Percentiles rank a stretch among this genome's conserved stretches.
Conservation (phyloP, 306 rosid species). For the Vigna reflexopilosa region DNA sequence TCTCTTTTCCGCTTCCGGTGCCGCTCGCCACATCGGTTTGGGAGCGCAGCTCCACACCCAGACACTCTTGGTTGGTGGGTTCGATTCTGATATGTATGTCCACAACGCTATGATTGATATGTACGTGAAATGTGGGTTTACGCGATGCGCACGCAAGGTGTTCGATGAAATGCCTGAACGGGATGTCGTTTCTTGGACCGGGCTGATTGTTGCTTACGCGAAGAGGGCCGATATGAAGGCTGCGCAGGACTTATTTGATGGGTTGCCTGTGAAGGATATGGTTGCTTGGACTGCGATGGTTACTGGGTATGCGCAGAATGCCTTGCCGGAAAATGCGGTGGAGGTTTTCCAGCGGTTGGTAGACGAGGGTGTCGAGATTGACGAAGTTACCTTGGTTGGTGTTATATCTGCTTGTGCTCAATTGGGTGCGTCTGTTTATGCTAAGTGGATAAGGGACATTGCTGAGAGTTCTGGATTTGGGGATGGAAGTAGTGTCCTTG, state of each 20-base stretch:
- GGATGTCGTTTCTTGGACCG: slow-evolving; percentile 69
- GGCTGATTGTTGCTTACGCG: slow-evolving; percentile 71
- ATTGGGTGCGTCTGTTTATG: slow-evolving; percentile 61
- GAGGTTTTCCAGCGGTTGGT: slow-evolving; percentile 58
- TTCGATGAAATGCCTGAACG: slow-evolving; percentile 81
- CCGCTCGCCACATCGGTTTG: slow-evolving; percentile 41
- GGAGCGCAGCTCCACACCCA: slow-evolving; percentile 80
- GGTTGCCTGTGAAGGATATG: slow-evolving; percentile 67
- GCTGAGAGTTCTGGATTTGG: slow-evolving; percentile 65
- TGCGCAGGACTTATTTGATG: slow-evolving; percentile 70
- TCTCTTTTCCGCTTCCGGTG: slow-evolving; percentile 65
- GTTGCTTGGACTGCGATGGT: slow-evolving; percentile 93
- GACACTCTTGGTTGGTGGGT: slow-evolving; percentile 73
- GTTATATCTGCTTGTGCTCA: slow-evolving; percentile 84
- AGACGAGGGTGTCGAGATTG: slow-evolving; percentile 54
- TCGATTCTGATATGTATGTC: not conserved
- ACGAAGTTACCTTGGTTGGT: slow-evolving; percentile 75
- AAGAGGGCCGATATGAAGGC: slow-evolving; percentile 67
- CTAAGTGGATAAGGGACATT: slow-evolving; percentile 66
- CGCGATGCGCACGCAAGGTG: slow-evolving; percentile 60
- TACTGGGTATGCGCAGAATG: slow-evolving; percentile 81
- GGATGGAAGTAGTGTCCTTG: slow-evolving; percentile 62
- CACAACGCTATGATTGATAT: no score
- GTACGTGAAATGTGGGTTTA: no score
- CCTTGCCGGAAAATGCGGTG: slow-evolving; percentile 68